Evolutionary conservation across 495 filamentous ascomycete species (phyloP).

Genomic region (Penicillium desertorum): DNA sequence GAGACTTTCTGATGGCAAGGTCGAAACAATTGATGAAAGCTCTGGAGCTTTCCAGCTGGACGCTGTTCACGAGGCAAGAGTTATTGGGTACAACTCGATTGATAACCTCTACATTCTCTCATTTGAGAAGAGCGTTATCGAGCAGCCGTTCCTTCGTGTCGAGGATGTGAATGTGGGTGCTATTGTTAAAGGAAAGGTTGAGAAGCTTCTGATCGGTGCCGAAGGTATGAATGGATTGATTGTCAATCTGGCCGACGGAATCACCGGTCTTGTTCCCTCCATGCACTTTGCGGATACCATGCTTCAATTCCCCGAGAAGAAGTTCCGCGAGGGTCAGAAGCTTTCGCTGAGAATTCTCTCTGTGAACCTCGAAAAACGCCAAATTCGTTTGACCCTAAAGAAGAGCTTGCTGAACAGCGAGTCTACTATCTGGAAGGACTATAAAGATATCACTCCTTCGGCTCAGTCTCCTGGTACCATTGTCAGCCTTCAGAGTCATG

Average conservation of each 20-base stretch:
- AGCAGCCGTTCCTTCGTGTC: conserved; percentile 83
- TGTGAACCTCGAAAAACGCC: conserved; percentile 69
- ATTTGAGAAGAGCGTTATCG: conserved; percentile 74
- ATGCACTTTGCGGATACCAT: conserved; percentile 84
- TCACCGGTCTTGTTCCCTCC: conserved; percentile 81
- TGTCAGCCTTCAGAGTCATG: conserved; percentile 69
- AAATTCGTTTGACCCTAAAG: conserved; percentile 86
- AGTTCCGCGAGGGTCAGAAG: conserved; percentile 83
- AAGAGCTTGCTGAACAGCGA: conserved; percentile 92
- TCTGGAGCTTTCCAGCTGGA: conserved; percentile 74
- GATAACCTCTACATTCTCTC: conserved; percentile 87
- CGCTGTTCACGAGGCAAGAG: conserved; percentile 72
- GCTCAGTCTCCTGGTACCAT: conserved; percentile 81
- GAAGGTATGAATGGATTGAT: conserved; percentile 75
- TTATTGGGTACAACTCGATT: conserved; percentile 81
- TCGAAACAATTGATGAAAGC: conserved; percentile 74
- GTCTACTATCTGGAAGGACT: conserved; percentile 68
- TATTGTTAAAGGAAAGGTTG: conserved; percentile 77
- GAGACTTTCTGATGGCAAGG: conserved; percentile 77
- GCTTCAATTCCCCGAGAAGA: conserved; percentile 90
- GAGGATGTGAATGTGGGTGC: conserved; percentile 84
- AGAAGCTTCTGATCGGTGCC: conserved; percentile 74
- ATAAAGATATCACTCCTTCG: conserved; percentile 65
- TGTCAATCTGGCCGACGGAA: conserved; percentile 79
- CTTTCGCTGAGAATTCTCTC: conserved; percentile 84